Evolutionary conservation across 163 green algal species (phyloP), one percentile per base, ranked within the genome.

Genomic region (Volvox carteri): DNA sequence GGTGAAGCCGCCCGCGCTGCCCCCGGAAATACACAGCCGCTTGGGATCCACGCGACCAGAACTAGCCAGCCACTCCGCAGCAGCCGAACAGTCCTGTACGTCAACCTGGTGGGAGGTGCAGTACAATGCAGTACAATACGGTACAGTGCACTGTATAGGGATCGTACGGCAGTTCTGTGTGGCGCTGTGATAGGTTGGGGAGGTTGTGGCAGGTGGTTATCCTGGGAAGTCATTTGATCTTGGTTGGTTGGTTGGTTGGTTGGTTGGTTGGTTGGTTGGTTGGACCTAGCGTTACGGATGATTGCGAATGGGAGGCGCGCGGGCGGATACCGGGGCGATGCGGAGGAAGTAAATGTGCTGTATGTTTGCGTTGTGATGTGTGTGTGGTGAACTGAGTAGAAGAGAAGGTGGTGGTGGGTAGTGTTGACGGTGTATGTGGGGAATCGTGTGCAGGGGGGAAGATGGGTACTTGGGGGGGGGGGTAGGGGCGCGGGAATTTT

Each of bases 1-100:
- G 65, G 95, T 97, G 91, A 94, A 97, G 25, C 96, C 96, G n/a
- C 96, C 96, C 0, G 95, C 96, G 50, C 86, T 95, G 90, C 95
- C 94, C 25, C 96, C 96, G 42, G 92, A 89, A 81, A 98, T 97
- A 87, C 92, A 95, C 21, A 96, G 85, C 25, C 93, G 79, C 54
- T 87, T 87, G 5, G 50, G 42, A 87, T 97, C 94, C 3, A 91
- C 95, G 68, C 92, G 85, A 19, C 93, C 92, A 50, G 93, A 30
- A 7, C 84, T 50, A 16, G 90, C 93, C 73, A 97, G 85, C 90
- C 96, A 91, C 42, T 87, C 84, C 9, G 95, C 95, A 1, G 94
- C 95, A 48, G 93, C 91, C 83, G 72, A 93, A 91, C 92, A 96
- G 92, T 98, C 96, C 60, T 97, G 92, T 33, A 98, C 94, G 73